phyloP scores from a whole-genome alignment of 768 basidiomycete genomes.

The Suillus alpinus region DNA sequence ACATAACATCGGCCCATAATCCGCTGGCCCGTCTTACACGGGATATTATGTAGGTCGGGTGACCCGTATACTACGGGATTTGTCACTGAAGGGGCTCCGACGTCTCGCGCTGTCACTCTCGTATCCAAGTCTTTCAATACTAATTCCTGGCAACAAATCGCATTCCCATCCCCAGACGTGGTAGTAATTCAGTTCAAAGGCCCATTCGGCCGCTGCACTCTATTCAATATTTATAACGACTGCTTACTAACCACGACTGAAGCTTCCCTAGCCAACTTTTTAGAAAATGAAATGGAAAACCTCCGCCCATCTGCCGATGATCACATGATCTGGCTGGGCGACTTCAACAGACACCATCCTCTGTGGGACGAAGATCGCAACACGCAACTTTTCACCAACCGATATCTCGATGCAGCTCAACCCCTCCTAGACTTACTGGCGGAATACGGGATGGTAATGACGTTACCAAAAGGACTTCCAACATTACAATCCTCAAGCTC shows the following conservation, averaged over 20 bases:
- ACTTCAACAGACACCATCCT: slow-evolving; percentile 20
- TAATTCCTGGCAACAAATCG: slow-evolving; percentile 10
- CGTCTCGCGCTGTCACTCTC: slow-evolving; percentile 10
- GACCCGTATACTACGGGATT: no score
- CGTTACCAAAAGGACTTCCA: slow-evolving; percentile 4
- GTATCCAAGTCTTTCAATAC: slow-evolving; percentile 2
- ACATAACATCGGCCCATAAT: no score
- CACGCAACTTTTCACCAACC: slow-evolving; percentile 15
- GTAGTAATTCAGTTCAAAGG: not conserved
- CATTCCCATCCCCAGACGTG: not conserved
- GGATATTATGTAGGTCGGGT: no score
- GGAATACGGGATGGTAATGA: slow-evolving; percentile 7
- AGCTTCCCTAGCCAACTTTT: not conserved
- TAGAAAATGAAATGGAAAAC: not conserved
- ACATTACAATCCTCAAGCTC: not conserved
- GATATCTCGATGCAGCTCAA: not conserved
- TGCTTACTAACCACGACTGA: not conserved
- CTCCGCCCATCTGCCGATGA: not conserved
- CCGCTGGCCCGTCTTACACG: no score
- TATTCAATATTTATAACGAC: slow-evolving; percentile 12
- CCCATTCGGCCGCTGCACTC: not conserved
- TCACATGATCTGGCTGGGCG: slow-evolving; percentile 7
- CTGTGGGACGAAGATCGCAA: slow-evolving; percentile 17
- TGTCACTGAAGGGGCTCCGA: no score
- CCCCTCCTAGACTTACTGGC: slow-evolving; percentile 7